phyloP scores from a whole-genome alignment of 306 rosid genomes.

The Betula pendula region DNA sequence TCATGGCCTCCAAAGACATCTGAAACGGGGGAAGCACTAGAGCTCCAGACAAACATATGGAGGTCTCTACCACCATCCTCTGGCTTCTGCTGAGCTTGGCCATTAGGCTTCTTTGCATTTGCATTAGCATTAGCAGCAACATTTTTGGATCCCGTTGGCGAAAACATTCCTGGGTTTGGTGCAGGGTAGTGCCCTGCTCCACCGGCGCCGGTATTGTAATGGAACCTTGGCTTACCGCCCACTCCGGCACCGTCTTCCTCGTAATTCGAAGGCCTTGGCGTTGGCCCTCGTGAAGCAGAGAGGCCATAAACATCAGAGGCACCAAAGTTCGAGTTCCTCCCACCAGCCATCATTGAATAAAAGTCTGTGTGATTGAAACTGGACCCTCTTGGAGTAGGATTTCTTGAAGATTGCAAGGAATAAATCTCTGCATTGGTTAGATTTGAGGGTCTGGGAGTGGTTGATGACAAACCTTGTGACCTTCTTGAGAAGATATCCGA shows the following conservation, averaged over 20 bases:
- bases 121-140: slow-evolving; percentile 30
- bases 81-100: slow-evolving; percentile 45
- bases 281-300: slow-evolving; percentile 74
- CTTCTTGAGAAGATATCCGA: slow-evolving; percentile 74
- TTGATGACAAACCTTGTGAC: slow-evolving; percentile 67
- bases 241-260: slow-evolving; percentile 54
- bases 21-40: slow-evolving; percentile 78
- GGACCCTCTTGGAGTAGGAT: slow-evolving; percentile 83
- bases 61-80: slow-evolving; percentile 68
- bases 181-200: slow-evolving; percentile 66
- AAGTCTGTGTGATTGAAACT: slow-evolving; percentile 87
- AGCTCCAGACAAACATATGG: slow-evolving; percentile 93
- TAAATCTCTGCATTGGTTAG: slow-evolving; percentile 85
- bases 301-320: slow-evolving; percentile 66
- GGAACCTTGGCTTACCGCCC: slow-evolving; percentile 42
- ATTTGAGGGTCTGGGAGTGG: slow-evolving; percentile 77
- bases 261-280: slow-evolving; percentile 68
- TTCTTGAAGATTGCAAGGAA: slow-evolving; percentile 71
- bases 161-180: slow-evolving; percentile 83
- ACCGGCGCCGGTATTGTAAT: slow-evolving; percentile 35
- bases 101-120: slow-evolving; percentile 55
- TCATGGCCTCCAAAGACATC: slow-evolving; percentile 80
- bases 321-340: slow-evolving; percentile 68
- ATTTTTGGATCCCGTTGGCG: slow-evolving; percentile 56
- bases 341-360: slow-evolving; percentile 78